Evolutionary conservation across 495 filamentous ascomycete genomes (phyloP).

Genomic region (Penicillium roqueforti): DNA sequence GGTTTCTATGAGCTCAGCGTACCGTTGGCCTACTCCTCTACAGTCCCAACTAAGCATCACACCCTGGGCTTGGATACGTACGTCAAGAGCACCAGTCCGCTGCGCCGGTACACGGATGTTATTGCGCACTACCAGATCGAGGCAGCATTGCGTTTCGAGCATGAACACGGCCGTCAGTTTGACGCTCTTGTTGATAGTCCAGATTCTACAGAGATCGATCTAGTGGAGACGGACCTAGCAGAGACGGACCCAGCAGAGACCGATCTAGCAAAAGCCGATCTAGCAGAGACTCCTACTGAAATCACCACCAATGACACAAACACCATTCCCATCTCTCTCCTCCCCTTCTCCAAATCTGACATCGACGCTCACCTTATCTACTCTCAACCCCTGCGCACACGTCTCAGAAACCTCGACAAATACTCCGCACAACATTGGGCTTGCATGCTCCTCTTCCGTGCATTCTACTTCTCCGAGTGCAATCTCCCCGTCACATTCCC

Average conservation of each 20-base stretch:
- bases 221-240: background rate
- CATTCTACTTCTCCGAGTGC: slow-evolving; percentile 66
- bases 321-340: slow-evolving; percentile 24
- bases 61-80: slow-evolving; percentile 66
- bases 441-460: slow-evolving; percentile 66
- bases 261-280: too few species aligned
- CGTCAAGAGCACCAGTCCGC: slow-evolving; percentile 76
- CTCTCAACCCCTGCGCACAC: slow-evolving; percentile 30
- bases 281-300: slow-evolving; percentile 9
- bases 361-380: slow-evolving; percentile 47
- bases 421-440: slow-evolving; percentile 56
- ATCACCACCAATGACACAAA: background rate
- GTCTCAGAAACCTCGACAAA: slow-evolving; percentile 31
- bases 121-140: slow-evolving; percentile 92
- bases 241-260: slow-evolving; percentile 5
- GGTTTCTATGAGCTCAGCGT: slow-evolving; percentile 30
- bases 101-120: slow-evolving; percentile 79
- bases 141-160: slow-evolving; percentile 69
- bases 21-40: slow-evolving; percentile 50
- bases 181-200: slow-evolving; percentile 29
- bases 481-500: slow-evolving; percentile 59
- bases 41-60: slow-evolving; percentile 50
- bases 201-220: background rate
- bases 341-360: slow-evolving; percentile 59
- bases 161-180: slow-evolving; percentile 49